These are phyloP conservation scores for Thermothelomyces thermophilus DNA, from an alignment of 2,329 filamentous ascomycete species.

Conservation along the genomic window DNA sequence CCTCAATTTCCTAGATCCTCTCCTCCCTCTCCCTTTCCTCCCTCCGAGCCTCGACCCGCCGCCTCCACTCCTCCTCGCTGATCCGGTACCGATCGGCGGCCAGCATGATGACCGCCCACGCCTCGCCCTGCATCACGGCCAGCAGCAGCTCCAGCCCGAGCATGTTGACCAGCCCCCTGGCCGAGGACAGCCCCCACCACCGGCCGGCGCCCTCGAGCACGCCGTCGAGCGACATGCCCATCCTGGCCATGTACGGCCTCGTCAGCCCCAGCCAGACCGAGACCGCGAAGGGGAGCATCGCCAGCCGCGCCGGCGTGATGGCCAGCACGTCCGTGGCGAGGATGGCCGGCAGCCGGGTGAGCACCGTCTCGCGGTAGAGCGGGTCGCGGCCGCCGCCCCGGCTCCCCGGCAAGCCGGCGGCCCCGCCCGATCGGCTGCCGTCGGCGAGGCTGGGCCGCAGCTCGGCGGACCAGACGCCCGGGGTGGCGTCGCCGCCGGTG, in stretches of 20 bases:
- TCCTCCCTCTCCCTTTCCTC: conserved; percentile 1
- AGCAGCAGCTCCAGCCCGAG: conserved; percentile 41
- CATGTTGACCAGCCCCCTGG: conserved; percentile 39
- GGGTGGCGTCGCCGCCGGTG: conserved; percentile 22
- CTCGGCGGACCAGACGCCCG: conserved; percentile 53
- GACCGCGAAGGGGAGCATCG: conserved; percentile 43
- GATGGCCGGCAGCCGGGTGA: conserved; percentile 44
- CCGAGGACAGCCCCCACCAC: conserved; percentile 33
- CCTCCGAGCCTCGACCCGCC: conserved; percentile 10
- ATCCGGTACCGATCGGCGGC: conserved; percentile 21
- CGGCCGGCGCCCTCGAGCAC: conserved; percentile 33
- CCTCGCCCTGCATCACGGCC: conserved; percentile 37
- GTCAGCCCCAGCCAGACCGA: conserved; percentile 40
- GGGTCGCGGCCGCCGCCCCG: conserved; percentile 13
- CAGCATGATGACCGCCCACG: conserved; percentile 39
- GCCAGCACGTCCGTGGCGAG: conserved; percentile 44
- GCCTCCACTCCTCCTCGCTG: conserved; percentile 24
- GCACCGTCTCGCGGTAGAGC: conserved; percentile 34
- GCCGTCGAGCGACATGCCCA: conserved; percentile 31
- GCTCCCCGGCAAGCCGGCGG: not conserved
- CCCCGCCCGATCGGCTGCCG: not conserved
- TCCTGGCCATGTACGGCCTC: conserved; percentile 28
- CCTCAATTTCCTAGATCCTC: not conserved
- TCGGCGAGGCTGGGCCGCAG: conserved; percentile 41
- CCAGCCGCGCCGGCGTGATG: conserved; percentile 36